A percentile compares a stretch with the other conserved stretches of the same genome.
Conservation (phyloP, 768 basidiomycete species). For the Kwoniella sp. region DNA sequence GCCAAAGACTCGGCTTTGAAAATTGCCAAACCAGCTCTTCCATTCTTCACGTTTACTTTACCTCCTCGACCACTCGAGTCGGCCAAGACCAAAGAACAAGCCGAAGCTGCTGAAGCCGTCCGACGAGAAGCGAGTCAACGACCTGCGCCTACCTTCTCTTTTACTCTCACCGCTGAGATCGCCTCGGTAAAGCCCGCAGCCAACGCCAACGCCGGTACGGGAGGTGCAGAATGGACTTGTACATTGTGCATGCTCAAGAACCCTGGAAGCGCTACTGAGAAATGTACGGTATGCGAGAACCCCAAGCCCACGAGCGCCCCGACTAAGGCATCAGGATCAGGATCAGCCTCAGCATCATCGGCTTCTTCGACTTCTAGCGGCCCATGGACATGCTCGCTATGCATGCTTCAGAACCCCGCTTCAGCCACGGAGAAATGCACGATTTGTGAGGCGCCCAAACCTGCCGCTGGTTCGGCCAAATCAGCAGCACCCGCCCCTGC, state of each 20-base stretch:
- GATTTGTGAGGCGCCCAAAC: conserved; percentile 58
- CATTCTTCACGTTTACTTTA: conserved; percentile 44
- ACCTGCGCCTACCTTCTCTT: conserved; percentile 10
- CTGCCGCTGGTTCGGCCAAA: background rate
- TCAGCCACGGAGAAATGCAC: conserved; percentile 59
- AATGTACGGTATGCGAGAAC: conserved; percentile 61
- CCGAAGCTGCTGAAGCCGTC: conserved; percentile 5
- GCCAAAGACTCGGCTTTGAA: conserved; percentile 42
- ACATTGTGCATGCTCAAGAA: conserved; percentile 60
- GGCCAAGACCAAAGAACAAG: conserved; percentile 4
- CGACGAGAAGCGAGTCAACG: conserved; percentile 24
- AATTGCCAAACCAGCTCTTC: conserved; percentile 37
- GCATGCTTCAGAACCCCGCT: conserved; percentile 53
- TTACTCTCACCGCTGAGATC: conserved; percentile 13
- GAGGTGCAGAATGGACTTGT: conserved; percentile 64
- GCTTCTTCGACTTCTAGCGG: too few relatives aligned
- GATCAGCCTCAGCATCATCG: too few relatives aligned
- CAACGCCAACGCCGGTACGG: conserved; percentile 12
- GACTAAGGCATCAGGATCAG: conserved; percentile 58
- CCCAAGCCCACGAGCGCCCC: conserved; percentile 49
- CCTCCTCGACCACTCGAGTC: conserved; percentile 8
- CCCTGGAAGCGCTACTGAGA: conserved; percentile 56
- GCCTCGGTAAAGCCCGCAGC: background rate
- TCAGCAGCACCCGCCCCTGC: background rate
- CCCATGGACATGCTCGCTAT: conserved; percentile 16